These are phyloP conservation scores for Pythium myriotylum DNA, from an alignment of 352 stramenopile species.

Conservation along the genomic window DNA sequence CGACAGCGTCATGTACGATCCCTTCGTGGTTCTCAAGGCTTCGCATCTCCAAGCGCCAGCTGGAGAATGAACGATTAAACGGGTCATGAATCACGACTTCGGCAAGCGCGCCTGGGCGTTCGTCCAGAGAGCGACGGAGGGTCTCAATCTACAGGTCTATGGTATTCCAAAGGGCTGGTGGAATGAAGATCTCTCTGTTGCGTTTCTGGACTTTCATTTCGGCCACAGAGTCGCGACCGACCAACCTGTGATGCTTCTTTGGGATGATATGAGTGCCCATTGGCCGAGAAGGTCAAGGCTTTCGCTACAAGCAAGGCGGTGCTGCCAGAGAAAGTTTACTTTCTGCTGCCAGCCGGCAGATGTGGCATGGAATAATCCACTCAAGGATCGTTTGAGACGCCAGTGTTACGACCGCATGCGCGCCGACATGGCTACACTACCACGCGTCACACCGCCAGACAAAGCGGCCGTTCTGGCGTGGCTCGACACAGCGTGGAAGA, in stretches of 20 bases:
- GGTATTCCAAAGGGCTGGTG: constrained; percentile 22
- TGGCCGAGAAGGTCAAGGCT: neutral
- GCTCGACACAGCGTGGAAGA: constrained; percentile 1
- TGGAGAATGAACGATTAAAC: constrained; percentile 16
- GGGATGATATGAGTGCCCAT: constrained; percentile 20
- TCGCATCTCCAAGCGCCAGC: neutral
- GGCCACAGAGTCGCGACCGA: neutral
- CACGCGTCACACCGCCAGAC: neutral
- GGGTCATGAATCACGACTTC: constrained; percentile 2
- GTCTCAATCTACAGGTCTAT: neutral
- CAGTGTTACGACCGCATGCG: constrained; percentile 2
- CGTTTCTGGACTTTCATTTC: constrained; percentile 19
- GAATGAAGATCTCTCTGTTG: constrained; percentile 14
- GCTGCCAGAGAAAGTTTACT: constrained; percentile 3
- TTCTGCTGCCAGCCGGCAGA: constrained; percentile 18
- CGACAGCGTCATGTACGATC: constrained; percentile 16
- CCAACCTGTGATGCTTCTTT: constrained; percentile 16
- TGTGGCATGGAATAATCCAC: constrained; percentile 10
- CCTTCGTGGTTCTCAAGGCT: constrained; percentile 12
- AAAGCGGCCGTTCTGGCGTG: neutral
- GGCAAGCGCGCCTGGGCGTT: neutral
- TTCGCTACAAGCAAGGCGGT: constrained; percentile 2
- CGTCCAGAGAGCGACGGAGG: neutral
- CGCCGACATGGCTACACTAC: neutral
- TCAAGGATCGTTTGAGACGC: constrained; percentile 7